Conservation (phyloP, 345 rosid genomes). For the Citrus unshiu region DNA sequence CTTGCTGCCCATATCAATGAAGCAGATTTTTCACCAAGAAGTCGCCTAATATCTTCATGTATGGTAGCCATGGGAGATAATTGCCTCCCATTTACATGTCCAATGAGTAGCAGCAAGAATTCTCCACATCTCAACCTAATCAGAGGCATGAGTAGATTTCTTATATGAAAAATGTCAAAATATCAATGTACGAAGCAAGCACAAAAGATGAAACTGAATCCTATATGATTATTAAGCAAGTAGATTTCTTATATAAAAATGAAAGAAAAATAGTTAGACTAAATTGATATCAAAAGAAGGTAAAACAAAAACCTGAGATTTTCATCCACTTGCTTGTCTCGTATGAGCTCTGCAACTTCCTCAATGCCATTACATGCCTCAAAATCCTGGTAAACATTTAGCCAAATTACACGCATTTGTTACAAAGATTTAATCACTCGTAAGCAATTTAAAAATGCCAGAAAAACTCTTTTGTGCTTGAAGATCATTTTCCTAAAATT, state of each 20-base stretch:
- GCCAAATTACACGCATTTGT: neutral
- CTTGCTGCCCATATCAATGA: slow-evolving; percentile 98
- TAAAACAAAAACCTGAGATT: slow-evolving; percentile 61
- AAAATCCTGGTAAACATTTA: slow-evolving; percentile 56
- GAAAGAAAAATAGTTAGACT: neutral
- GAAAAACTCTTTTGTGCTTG: neutral
- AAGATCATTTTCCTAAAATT: neutral
- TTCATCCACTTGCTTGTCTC: slow-evolving; percentile 91
- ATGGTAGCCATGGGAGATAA: slow-evolving; percentile 74
- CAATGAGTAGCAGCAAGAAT: slow-evolving; percentile 85
- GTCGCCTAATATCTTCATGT: slow-evolving; percentile 79
- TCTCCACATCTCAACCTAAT: slow-evolving; percentile 91
- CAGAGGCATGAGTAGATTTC: neutral
- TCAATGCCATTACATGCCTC: slow-evolving; percentile 86
- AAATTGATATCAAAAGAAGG: neutral
- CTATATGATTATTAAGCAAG: neutral
- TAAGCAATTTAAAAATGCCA: neutral
- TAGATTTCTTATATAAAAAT: neutral
- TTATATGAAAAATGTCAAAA: neutral
- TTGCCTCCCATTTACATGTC: slow-evolving; percentile 84
- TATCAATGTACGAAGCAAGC: neutral
- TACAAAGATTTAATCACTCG: slow-evolving; percentile 1
- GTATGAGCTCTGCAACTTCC: slow-evolving; percentile 78
- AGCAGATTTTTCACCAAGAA: slow-evolving; percentile 91
- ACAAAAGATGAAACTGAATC: neutral